Evolutionary conservation across 106 monocot genomes (phyloP), one percentile per base, ranked within the genome.

Genomic region (Cymbidium sinense): DNA sequence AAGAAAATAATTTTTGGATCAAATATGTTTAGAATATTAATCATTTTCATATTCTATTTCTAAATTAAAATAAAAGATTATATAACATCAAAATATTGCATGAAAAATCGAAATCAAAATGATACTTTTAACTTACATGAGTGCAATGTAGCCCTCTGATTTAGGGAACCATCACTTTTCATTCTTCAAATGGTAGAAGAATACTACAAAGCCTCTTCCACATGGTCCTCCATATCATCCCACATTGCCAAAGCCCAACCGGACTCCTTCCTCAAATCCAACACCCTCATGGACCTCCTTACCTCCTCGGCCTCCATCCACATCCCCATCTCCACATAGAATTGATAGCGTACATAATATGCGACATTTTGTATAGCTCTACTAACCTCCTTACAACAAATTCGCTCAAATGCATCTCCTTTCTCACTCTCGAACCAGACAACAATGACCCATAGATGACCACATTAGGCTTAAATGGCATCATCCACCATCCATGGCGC

Each of bases 261-360:
- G 10, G 77, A 76, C 76, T 88, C 85, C 50, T 88, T 88, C 78
- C 81, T 72, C 78, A 87, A 34, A 3, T 80, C 82, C 65, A 50
- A 77, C 50, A 30, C 83, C 75, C 69, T 87, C 81, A 83, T 78
- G 76, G 50, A 3, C 78, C 74, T 81, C 85, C 86, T 78, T 73
- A 87, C 55, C 61, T 82, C 83, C 87, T 83, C 83, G 2, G 75
- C 90, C 17, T 87, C 82, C 20, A 39, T 71, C 89, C 89, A 89
- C 77, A 84, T 80, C 77, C 86, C 89, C 75, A 76, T 79, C 81
- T 87, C 82, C 8, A 80, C 85, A 72, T 87, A 87, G 70, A 85
- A 35, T 87, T 2, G 75, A 80, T 73, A 85, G 20, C 31, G 15
- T 20, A 83, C 82, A 64, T 85, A 81, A 67, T 90, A 76, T 11